phyloP scores from a whole-genome alignment of 140 eudicot genomes.

The Flaveria floridana region DNA sequence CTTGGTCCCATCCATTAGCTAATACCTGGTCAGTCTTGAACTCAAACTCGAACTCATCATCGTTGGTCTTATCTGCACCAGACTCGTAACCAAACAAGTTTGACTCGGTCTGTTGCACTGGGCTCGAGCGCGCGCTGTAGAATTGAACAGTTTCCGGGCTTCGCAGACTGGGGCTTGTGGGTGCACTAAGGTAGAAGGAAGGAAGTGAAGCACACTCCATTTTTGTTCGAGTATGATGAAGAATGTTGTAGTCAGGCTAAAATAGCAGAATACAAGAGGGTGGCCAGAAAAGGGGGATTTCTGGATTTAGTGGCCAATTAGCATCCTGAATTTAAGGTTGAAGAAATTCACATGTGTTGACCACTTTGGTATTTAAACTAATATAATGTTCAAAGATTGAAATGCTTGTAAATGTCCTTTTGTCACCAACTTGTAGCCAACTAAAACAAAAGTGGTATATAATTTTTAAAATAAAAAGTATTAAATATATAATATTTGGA shows the following conservation, averaged over 20 bases:
- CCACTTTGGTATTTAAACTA: slow-evolving; percentile 37
- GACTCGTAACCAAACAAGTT: slow-evolving; percentile 15
- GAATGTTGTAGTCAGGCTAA: slow-evolving; percentile 4
- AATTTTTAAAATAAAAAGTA: neutral
- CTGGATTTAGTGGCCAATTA: slow-evolving; percentile 33
- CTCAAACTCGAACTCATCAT: slow-evolving; percentile 35
- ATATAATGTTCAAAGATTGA: slow-evolving; percentile 34
- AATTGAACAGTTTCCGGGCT: slow-evolving; percentile 32
- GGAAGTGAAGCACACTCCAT: slow-evolving; percentile 36
- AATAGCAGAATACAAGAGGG: slow-evolving; percentile 14
- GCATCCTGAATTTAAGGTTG: slow-evolving; percentile 49
- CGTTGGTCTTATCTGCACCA: neutral
- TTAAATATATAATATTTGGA: neutral
- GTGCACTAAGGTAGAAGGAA: slow-evolving; percentile 47
- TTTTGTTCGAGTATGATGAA: slow-evolving; percentile 2
- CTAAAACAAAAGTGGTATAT: slow-evolving; percentile 23
- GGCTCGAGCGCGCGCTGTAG: slow-evolving; percentile 45
- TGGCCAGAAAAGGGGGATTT: slow-evolving; percentile 30
- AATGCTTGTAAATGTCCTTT: slow-evolving; percentile 43
- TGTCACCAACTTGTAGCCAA: slow-evolving; percentile 25
- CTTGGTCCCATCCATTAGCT: slow-evolving; percentile 16
- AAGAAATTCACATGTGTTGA: slow-evolving; percentile 42
- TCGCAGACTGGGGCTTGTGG: slow-evolving; percentile 35
- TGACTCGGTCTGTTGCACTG: slow-evolving; percentile 24
- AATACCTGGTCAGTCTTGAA: slow-evolving; percentile 27